These are phyloP conservation scores for Narthecium ossifragum DNA, from an alignment of 106 monocot genomes.

Conservation along the genomic window DNA sequence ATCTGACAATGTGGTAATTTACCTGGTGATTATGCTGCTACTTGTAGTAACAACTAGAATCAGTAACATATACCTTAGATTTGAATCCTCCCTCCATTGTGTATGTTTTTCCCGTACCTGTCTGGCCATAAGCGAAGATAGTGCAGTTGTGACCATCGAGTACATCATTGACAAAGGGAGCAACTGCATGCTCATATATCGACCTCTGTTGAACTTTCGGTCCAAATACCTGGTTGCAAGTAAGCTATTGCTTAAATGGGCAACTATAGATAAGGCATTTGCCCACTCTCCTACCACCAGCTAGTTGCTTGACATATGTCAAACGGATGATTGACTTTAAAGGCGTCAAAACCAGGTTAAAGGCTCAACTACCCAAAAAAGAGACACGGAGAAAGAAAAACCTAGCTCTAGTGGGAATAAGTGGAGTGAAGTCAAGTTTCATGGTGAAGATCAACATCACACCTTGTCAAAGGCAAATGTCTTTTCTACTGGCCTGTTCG, in stretches of 20 bases:
- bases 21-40: neutral
- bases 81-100: constrained; percentile 70
- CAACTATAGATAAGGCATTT: too few relatives aligned
- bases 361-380: too few relatives aligned
- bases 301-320: too few relatives aligned
- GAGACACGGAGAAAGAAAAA: too few relatives aligned
- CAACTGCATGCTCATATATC: constrained; percentile 54
- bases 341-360: too few relatives aligned
- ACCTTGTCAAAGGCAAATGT: constrained; percentile 74
- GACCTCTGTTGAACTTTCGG: constrained; percentile 57
- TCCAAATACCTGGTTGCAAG: constrained; percentile 78
- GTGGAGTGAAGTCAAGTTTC: too few relatives aligned
- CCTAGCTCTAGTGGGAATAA: too few relatives aligned
- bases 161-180: constrained; percentile 51
- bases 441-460: too few relatives aligned
- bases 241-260: too few relatives aligned
- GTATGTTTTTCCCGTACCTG: constrained; percentile 77
- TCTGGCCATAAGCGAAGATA: constrained; percentile 78
- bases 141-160: constrained; percentile 84
- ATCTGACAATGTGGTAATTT: constrained; percentile 2
- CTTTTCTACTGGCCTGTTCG: constrained; percentile 53
- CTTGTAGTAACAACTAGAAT: neutral
- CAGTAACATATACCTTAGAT: constrained; percentile 31
- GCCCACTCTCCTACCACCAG: too few relatives aligned
- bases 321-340: too few relatives aligned